These are phyloP conservation scores for Mucor circinelloides DNA, from an alignment of 371 early-diverging fungal species.

Conservation along the genomic window DNA sequence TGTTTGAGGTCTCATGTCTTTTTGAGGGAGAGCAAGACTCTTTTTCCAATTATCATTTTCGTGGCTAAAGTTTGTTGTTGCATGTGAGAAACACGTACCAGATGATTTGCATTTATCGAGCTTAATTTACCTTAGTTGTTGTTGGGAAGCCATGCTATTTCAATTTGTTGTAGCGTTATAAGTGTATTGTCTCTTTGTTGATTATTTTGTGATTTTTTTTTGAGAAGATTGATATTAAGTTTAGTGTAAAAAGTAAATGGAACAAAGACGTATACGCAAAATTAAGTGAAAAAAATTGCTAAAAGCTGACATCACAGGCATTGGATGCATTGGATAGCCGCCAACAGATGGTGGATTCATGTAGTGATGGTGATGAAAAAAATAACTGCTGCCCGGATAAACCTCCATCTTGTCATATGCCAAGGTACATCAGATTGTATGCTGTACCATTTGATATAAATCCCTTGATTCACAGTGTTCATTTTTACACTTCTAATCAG, in stretches of 20 bases:
- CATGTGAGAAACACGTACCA: neutral
- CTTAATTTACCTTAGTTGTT: neutral
- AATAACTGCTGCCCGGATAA: neutral
- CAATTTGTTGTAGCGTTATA: neutral
- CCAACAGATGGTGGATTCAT: neutral
- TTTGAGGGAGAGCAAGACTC: slow-evolving; percentile 70
- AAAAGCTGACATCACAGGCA: slow-evolving; percentile 4
- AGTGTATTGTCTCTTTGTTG: neutral
- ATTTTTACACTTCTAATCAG: neutral
- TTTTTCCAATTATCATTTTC: slow-evolving; percentile 80
- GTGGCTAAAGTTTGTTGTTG: slow-evolving; percentile 36
- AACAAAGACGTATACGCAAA: neutral
- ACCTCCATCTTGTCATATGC: neutral
- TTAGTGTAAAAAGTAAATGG: neutral
- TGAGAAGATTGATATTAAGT: neutral
- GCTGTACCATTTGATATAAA: neutral
- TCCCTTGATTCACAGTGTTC: neutral
- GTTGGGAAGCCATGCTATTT: slow-evolving; percentile 4
- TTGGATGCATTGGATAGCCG: neutral
- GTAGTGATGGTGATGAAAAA: neutral
- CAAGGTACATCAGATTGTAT: neutral
- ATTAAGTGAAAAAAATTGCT: neutral
- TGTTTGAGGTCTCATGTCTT: slow-evolving; percentile 89
- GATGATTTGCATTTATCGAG: neutral
- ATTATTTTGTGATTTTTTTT: neutral